phyloP scores from a whole-genome alignment of 805 yeast genomes.

The Myxozyma lipomycoides region DNA sequence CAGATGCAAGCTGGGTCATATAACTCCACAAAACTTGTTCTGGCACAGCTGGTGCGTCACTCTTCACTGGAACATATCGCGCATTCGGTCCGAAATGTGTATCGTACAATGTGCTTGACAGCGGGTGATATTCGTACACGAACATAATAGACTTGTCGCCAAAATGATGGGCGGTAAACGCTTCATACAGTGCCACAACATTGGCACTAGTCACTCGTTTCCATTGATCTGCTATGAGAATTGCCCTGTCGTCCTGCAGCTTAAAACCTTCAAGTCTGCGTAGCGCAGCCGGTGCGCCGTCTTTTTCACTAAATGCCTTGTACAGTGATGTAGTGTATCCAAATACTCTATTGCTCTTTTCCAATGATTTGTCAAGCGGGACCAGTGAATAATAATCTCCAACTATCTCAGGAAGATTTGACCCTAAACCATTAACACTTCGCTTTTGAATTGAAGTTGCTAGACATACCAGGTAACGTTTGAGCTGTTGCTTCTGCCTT shows the following conservation, averaged over 20 bases:
- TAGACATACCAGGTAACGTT: constrained; percentile 43
- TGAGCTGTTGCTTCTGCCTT: constrained; percentile 80
- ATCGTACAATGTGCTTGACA: constrained; percentile 65
- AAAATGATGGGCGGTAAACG: constrained; percentile 82
- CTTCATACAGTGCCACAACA: constrained; percentile 66
- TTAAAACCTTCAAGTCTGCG: constrained; percentile 64
- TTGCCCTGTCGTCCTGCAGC: constrained; percentile 53
- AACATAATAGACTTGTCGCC: constrained; percentile 72
- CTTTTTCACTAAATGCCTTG: constrained; percentile 73
- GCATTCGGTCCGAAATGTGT: constrained; percentile 52
- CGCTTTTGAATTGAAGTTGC: neutral
- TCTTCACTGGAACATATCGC: constrained; percentile 32
- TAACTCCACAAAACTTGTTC: constrained; percentile 73
- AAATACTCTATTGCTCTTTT: constrained; percentile 42
- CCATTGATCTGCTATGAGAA: constrained; percentile 67
- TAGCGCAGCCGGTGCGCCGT: constrained; percentile 74
- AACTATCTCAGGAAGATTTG: constrained; percentile 69
- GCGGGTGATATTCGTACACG: constrained; percentile 82
- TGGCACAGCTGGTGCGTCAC: constrained; percentile 42
- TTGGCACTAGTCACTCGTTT: constrained; percentile 50
- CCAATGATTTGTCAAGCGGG: constrained; percentile 61
- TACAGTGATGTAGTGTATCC: constrained; percentile 61
- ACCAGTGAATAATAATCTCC: constrained; percentile 78
- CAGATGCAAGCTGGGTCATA: constrained; percentile 68
- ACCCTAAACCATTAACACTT: constrained; percentile 34